Conservation (phyloP, 495 filamentous ascomycete genomes). For the Hyaloscypha variabilis region DNA sequence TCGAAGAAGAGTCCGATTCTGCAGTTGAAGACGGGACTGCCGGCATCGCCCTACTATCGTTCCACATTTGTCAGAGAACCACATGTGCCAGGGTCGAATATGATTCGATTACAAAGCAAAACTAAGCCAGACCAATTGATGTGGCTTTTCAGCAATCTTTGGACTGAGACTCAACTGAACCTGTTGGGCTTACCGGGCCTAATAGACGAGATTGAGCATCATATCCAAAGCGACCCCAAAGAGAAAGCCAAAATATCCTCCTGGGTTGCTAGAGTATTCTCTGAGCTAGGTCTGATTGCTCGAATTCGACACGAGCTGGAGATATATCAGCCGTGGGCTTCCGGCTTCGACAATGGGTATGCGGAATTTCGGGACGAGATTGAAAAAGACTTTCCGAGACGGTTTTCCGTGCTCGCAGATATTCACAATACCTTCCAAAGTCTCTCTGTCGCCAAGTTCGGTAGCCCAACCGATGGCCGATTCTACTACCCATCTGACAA, state of each 20-base stretch:
- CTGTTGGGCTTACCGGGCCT: constrained; percentile 36
- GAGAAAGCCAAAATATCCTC: constrained; percentile 42
- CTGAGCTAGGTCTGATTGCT: constrained; percentile 46
- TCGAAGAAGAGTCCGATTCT: constrained; percentile 29
- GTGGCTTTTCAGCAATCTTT: constrained; percentile 11
- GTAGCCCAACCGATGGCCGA: constrained; percentile 30
- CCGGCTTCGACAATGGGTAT: constrained; percentile 1
- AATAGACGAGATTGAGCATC: constrained; percentile 50
- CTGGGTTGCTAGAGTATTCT: constrained; percentile 37
- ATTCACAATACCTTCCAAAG: neutral
- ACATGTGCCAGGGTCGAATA: neutral
- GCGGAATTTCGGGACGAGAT: neutral
- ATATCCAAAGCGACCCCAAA: constrained; percentile 40
- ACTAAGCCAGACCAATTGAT: neutral
- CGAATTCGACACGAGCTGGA: constrained; percentile 45
- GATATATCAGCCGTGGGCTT: constrained; percentile 37
- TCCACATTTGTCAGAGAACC: constrained; percentile 8
- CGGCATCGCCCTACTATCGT: constrained; percentile 2
- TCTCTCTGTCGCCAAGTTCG: neutral
- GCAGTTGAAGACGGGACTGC: neutral
- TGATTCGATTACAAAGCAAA: constrained; percentile 7
- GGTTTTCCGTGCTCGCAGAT: neutral
- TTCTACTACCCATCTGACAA: constrained; percentile 55
- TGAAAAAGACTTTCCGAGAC: neutral
- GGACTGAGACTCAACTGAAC: constrained; percentile 30